Evolutionary conservation across 2,329 filamentous ascomycete species (phyloP), one percentile per base, ranked within the genome.

Genomic region (Nothophaeocryptopus gaeumannii): DNA sequence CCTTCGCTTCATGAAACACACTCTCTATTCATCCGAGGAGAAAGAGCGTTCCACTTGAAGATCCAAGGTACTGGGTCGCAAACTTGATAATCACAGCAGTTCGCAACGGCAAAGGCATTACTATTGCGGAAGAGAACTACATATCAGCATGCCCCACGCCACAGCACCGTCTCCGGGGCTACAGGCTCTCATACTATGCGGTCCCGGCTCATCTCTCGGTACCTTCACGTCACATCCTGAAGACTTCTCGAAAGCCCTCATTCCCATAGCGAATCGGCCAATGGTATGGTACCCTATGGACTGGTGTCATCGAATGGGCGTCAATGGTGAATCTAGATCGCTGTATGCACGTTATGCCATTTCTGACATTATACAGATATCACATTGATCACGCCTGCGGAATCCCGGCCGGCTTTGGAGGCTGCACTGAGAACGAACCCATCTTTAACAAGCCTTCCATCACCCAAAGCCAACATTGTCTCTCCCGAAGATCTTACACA

Each of bases 251-350:
- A 93, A 93, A 71, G 88, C 88, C 8, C 79, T 93, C 15, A 73
- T 93, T 7, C 88, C 88, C 5, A 86, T 93, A 52, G 88, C 88
- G 32, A 93, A 93, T 68, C 74, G 88, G 59, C 88, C 88, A 1
- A 93, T 93, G 88, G 85, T 93, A 39, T 92, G 89, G 86, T 93
- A 93, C 67, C 85, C 88, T 5, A 80, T 93, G 35, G 88, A 92
- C 63, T 92, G 89, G 73, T 92, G 88, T 70, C 87, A 89, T 65
- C 82, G 88, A 33, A 88, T 86, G 68, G 88, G 88, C 59, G 82
- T 91, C 58, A 87, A 84, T 63, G 78, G 86, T 88, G 38, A 41
- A 45, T 39, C 12, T 49, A 26, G 20, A 26, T 4, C 11, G 35
- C 38, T 15, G 20, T 10, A 33, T 15, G 12, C n/a, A 39, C 13